phyloP scores from a whole-genome alignment of 2,329 filamentous ascomycete species.

The Cladosporium sp. region DNA sequence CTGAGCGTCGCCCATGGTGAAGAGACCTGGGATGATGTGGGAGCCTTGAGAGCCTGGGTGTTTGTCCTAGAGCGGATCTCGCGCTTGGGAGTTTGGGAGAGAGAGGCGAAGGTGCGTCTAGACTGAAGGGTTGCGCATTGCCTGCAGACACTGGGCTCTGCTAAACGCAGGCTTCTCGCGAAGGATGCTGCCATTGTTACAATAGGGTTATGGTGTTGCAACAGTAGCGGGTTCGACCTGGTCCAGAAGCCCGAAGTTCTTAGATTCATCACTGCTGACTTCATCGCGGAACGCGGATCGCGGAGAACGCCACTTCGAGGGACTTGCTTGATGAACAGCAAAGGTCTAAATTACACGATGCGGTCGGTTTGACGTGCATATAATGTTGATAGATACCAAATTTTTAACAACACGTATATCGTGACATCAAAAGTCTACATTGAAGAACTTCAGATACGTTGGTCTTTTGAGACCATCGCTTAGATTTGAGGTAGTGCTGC shows the following conservation, averaged over 20 bases:
- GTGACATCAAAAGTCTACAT: no score
- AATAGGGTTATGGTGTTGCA: constrained; percentile 14
- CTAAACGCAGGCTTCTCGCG: constrained; percentile 15
- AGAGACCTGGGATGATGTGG: constrained; percentile 16
- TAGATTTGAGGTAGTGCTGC: no score
- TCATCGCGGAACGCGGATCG: not conserved
- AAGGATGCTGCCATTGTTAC: constrained; percentile 11
- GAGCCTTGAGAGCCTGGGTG: constrained; percentile 3
- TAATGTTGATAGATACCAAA: no score
- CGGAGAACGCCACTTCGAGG: no score
- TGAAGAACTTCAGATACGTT: no score
- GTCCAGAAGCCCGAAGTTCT: constrained; percentile 4
- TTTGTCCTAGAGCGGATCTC: constrained; percentile 24
- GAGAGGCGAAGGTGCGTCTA: constrained; percentile 19
- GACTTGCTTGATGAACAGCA: no score
- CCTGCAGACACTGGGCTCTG: constrained; percentile 21
- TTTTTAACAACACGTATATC: no score
- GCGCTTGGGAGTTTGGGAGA: constrained; percentile 20
- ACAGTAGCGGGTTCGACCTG: constrained; percentile 13
- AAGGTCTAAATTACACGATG: no score
- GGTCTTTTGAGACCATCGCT: no score
- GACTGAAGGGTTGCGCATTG: constrained; percentile 21
- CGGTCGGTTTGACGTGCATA: no score
- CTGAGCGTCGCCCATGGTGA: constrained; percentile 21
- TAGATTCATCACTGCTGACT: constrained; percentile 1